These are phyloP conservation scores for Rhodosporidiobolus odoratus DNA, from an alignment of 768 basidiomycete genomes.

Conservation along the genomic window DNA sequence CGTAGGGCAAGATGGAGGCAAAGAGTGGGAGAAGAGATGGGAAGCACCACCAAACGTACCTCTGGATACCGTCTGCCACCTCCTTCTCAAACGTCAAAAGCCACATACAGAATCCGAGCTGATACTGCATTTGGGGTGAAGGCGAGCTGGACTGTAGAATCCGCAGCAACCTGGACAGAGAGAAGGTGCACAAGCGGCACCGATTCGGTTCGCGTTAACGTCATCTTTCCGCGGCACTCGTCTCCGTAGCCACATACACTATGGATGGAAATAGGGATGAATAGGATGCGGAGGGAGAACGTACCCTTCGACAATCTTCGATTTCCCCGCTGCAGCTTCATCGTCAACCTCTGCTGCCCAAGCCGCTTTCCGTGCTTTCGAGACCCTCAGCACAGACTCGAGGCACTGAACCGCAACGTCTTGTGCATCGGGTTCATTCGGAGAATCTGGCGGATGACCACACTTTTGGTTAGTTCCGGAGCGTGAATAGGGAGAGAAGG, in stretches of 20 bases:
- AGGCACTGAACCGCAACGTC: slow-evolving; percentile 90
- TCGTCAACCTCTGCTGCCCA: slow-evolving; percentile 82
- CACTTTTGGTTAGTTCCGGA: neutral
- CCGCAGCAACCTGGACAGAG: no score
- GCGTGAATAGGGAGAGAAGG: no score
- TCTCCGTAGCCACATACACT: no score
- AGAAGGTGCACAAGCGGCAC: slow-evolving; percentile 80
- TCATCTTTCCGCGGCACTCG: slow-evolving; percentile 24
- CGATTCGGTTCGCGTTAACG: no score
- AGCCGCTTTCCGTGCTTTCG: slow-evolving; percentile 69
- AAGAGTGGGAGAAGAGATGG: no score
- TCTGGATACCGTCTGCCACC: slow-evolving; percentile 78
- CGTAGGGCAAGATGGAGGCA: neutral
- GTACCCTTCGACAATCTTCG: slow-evolving; percentile 47
- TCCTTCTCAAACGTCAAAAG: slow-evolving; percentile 82
- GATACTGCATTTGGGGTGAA: slow-evolving; percentile 86
- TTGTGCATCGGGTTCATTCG: slow-evolving; percentile 54
- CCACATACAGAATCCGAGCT: slow-evolving; percentile 90
- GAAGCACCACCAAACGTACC: no score
- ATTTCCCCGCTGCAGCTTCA: slow-evolving; percentile 47
- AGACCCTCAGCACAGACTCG: slow-evolving; percentile 74
- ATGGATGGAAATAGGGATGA: no score
- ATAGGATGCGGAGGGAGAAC: slow-evolving; percentile 6
- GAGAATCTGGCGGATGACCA: slow-evolving; percentile 47
- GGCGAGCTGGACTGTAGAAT: no score